Base-by-base conservation (phyloP, 129 eudicot genomes). In the Heracleum sosnowskyi region DNA sequence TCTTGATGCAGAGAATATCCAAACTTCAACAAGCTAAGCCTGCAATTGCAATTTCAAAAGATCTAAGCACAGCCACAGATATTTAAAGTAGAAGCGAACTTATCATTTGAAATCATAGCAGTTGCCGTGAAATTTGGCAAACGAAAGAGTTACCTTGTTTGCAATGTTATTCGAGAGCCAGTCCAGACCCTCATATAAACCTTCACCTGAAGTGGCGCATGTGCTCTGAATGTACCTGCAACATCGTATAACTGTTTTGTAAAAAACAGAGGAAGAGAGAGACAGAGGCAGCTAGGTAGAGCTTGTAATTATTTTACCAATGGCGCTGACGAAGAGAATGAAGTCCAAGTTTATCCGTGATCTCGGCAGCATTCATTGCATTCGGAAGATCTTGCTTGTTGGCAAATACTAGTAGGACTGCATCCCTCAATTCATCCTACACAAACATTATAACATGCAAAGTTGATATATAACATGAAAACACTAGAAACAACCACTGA, bases 151-250 rank as follows among this genome's bases (percentile, higher is more conserved):
- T 74, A 82, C 88, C 88, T 85, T 81, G 80, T 80, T 79, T 33
- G 85, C 88, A 42, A 85, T 85, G 83, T 85, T 85, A 85, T 85
- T 85, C 53, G 88, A 85, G 24, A 85, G 85, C 88, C 88, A 85
- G 81, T 85, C 88, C 62, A 85, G 77, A 37, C 88, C 85, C 57
- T 85, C 88, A 20, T 85, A 85, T 45, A 85, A 73, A 60, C 88
- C 88, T 75, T 81, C 83, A 44, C 85, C 87, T 4, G 83, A 83
- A 60, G 87, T 81, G 62, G 85, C 86, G 37, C 87, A 83, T 35
- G 86, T 82, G 78, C 88, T 85, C 85, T 85, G 88, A 35, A 85
- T 85, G 44, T 85, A 81, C 88, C 88, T 85, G 78, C 83, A 82
- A 35, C 34, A 33, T 41, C 47, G 7, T 51, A 12, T n/a, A 22